Base-by-base conservation (phyloP, 345 rosid genomes). In the Dovyalis caffra region DNA sequence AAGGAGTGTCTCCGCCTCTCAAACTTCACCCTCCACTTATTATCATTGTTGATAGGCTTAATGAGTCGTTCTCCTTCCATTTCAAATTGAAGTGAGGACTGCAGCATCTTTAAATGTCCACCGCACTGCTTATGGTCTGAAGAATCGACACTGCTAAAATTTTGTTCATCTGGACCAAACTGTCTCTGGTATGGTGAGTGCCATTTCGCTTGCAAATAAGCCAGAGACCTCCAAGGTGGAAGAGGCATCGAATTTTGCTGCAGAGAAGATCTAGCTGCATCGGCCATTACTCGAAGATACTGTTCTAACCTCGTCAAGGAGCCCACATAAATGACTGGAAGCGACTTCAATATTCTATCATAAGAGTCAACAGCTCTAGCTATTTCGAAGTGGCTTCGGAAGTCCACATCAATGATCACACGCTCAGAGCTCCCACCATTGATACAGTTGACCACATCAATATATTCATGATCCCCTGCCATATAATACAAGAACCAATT, bases 141-240 rank as follows among this genome's bases (percentile, higher is more conserved):
- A 26, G 81, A 77, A 73, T 66, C 66, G 47, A 53, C 72, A 74
- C 72, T 28, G 11, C 77, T 70, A 28, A 78, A 74, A 64, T 78
- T 73, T 64, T 73, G 83, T 14, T 80, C 81, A 33, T 82, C 85
- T 0, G 86, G 93, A 68, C 66, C 68, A 5, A 87, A 75, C 78
- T 73, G 86, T 33, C 97, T 86, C 78, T 86, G 85, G 80, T 86
- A 79, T 0, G 88, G 89, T 0, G 97, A 91, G 69, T 81, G 82
- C 99, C 99, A 95, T 81, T 95, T 92, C 3, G 97, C 92, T 74
- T 87, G 88, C 83, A 95, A 80, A 78, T 95, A 92, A 67, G 89
- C 86, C 8, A 92, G 81, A 5, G 99, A 92, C 77, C 99, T 89
- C 99, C 99, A 95, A 0, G 99, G 99, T 76, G 99, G 99, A 56